These are phyloP conservation scores for Ogataea ganodermae DNA, from an alignment of 805 yeast genomes.

Conservation along the genomic window DNA sequence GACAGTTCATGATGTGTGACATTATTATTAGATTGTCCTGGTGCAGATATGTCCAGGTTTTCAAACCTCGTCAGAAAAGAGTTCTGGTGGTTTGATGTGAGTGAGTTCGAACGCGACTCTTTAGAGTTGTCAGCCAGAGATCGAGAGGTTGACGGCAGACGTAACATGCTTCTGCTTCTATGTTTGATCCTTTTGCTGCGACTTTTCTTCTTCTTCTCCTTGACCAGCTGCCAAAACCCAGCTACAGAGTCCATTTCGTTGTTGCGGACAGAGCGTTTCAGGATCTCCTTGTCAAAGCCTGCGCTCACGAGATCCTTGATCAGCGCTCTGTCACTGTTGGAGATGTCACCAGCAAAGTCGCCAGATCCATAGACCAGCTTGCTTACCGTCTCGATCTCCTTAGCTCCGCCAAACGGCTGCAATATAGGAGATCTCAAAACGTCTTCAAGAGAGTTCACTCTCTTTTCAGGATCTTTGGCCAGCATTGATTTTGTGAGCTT, in stretches of 20 bases:
- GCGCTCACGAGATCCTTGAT: constrained; percentile 58
- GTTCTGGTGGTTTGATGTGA: constrained; percentile 14
- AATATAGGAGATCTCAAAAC: constrained; percentile 54
- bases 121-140: constrained; percentile 26
- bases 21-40: constrained; percentile 1
- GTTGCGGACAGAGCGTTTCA: constrained; percentile 58
- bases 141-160: constrained; percentile 28
- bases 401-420: constrained; percentile 44
- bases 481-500: constrained; percentile 56
- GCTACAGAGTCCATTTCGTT: constrained; percentile 69
- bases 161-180: constrained; percentile 34
- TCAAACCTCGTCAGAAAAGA: constrained; percentile 7
- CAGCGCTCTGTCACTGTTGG: constrained; percentile 63
- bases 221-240: constrained; percentile 70
- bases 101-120: constrained; percentile 20
- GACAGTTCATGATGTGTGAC: neutral
- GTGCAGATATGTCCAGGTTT: constrained; percentile 15
- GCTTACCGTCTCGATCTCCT: constrained; percentile 42
- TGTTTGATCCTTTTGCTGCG: constrained; percentile 29
- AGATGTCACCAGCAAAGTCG: constrained; percentile 22
- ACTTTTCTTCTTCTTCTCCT: constrained; percentile 52
- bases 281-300: constrained; percentile 62
- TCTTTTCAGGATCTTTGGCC: constrained; percentile 60
- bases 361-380: constrained; percentile 39
- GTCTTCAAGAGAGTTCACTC: constrained; percentile 58